Conservation (phyloP, 768 basidiomycete species). For the Vararia minispora region DNA sequence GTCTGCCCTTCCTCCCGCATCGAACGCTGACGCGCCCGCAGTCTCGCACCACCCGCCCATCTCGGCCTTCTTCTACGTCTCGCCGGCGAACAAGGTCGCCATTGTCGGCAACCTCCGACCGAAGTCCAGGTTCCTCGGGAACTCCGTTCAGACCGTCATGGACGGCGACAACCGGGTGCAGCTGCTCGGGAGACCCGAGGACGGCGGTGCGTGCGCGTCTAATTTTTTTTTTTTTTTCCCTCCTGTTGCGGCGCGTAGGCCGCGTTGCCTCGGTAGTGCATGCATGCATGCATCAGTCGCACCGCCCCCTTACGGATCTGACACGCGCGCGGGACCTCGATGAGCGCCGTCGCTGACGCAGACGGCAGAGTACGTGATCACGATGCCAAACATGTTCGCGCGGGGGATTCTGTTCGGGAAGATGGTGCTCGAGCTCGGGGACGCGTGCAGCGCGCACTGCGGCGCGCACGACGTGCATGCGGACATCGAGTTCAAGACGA, state of each 20-base stretch:
- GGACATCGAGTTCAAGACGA: conserved; percentile 96
- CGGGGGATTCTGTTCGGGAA: conserved; percentile 81
- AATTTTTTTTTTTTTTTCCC: too few relatives aligned
- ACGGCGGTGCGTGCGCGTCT: conserved; percentile 72
- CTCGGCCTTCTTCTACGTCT: conserved; percentile 93
- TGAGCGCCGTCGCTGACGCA: too few relatives aligned
- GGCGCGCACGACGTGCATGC: conserved; percentile 61
- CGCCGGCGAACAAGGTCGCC: conserved; percentile 76
- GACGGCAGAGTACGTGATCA: conserved; percentile 70
- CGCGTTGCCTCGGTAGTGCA: neutral
- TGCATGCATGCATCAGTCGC: neutral
- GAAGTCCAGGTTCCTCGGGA: conserved; percentile 93
- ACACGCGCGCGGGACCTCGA: too few relatives aligned
- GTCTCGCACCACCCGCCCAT: conserved; percentile 94
- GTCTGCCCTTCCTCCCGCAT: neutral
- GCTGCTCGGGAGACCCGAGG: conserved; percentile 72
- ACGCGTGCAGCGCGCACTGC: conserved; percentile 77
- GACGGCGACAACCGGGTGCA: conserved; percentile 89
- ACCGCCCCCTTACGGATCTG: too few relatives aligned
- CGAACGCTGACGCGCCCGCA: conserved; percentile 18
- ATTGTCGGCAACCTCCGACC: conserved; percentile 92
- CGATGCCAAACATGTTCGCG: conserved; percentile 98
- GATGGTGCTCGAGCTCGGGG: conserved; percentile 95
- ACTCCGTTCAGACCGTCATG: conserved; percentile 93
- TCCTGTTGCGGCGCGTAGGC: neutral